Percentiles rank a stretch among this genome's conserved stretches.
phyloP scores from a whole-genome alignment of 768 basidiomycete genomes.

The Hydnum rufescens region DNA sequence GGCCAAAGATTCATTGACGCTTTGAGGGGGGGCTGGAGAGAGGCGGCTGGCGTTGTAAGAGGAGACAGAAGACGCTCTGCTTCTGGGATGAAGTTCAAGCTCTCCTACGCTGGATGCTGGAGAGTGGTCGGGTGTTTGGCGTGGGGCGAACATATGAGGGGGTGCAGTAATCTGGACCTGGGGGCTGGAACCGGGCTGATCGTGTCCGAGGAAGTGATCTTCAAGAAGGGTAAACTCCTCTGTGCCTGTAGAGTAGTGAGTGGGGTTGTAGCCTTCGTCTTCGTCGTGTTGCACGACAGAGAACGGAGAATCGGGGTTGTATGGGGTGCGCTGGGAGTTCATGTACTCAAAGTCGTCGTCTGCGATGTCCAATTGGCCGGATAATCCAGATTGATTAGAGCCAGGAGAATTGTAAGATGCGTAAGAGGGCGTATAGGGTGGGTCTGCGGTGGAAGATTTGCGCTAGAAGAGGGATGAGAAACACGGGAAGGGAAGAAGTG shows the following conservation, averaged over 20 bases:
- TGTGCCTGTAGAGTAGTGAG: neutral
- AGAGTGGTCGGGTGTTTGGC: neutral
- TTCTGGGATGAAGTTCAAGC: neutral
- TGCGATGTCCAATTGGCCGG: neutral
- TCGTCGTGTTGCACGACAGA: neutral
- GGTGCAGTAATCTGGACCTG: neutral
- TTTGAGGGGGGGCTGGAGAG: neutral
- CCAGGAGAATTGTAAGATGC: slow-evolving; percentile 1
- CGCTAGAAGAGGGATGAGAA: neutral
- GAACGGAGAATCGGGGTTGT: neutral
- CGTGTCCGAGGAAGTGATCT: neutral
- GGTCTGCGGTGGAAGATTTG: neutral
- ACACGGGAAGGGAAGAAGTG: too few relatives aligned
- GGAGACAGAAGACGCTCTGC: neutral
- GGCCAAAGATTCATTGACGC: neutral
- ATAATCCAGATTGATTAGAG: neutral
- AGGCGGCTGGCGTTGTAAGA: neutral
- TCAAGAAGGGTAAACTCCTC: neutral
- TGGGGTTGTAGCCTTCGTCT: neutral
- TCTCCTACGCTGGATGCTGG: neutral
- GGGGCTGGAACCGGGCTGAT: neutral
- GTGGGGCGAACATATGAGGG: neutral
- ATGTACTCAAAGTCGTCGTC: neutral
- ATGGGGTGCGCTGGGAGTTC: neutral
- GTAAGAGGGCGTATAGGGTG: neutral